Conservation (phyloP, 176 grass and related monocot genomes). For the Puccinellia tenuiflora region DNA sequence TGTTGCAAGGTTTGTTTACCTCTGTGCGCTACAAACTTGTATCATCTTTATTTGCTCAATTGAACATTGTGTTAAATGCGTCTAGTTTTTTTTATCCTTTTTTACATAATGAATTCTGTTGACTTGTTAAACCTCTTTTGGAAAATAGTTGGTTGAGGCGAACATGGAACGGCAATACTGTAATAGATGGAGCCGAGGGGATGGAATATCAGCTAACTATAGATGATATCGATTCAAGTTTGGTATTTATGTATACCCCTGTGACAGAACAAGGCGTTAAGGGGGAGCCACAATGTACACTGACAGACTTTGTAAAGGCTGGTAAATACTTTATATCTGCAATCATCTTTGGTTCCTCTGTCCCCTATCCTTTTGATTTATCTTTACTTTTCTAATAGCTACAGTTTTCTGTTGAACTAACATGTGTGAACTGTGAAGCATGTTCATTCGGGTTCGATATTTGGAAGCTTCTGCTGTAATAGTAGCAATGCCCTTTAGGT, state of each 20-base stretch:
- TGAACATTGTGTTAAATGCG: neutral
- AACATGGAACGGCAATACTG: conserved; percentile 63
- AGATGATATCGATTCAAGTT: conserved; percentile 81
- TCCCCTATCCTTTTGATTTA: neutral
- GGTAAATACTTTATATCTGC: conserved; percentile 36
- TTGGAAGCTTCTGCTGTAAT: neutral
- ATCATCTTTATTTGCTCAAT: neutral
- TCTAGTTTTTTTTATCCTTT: neutral
- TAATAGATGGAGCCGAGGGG: conserved; percentile 69
- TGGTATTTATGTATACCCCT: conserved; percentile 86
- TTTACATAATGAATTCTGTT: neutral
- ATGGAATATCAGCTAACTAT: conserved; percentile 75
- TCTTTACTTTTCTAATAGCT: neutral
- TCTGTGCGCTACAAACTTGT: conserved; percentile 5
- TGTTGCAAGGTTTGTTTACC: conserved; percentile 64
- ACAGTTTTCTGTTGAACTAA: neutral
- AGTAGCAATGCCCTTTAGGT: neutral
- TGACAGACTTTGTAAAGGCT: conserved; percentile 87
- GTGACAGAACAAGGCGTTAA: conserved; percentile 79
- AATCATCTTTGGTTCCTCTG: neutral
- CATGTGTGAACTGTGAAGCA: neutral
- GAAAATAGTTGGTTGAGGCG: conserved; percentile 74
- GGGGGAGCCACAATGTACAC: conserved; percentile 76
- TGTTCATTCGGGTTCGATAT: neutral
- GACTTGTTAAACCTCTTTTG: conserved; percentile 21